These are phyloP conservation scores for Vararia minispora DNA, from an alignment of 768 basidiomycete genomes.

Conservation along the genomic window DNA sequence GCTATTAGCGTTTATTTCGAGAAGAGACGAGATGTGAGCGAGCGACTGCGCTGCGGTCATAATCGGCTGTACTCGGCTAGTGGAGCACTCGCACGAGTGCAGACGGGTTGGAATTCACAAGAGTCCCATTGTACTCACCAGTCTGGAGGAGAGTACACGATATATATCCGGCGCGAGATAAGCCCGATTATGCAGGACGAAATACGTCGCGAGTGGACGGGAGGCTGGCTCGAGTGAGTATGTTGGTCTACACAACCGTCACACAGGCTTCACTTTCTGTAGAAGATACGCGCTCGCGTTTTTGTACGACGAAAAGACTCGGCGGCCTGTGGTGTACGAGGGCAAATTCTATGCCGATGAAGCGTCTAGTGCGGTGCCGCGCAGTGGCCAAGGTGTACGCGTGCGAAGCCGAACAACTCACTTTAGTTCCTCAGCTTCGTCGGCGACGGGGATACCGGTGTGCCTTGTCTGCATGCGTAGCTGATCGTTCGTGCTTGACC, in stretches of 20 bases:
- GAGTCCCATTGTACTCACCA: conserved; percentile 35
- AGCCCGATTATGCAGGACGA: conserved; percentile 81
- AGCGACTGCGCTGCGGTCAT: too few relatives aligned
- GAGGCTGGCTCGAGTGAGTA: too few relatives aligned
- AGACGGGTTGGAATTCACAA: not conserved
- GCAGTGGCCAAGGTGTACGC: not conserved
- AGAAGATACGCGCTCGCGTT: conserved; percentile 73
- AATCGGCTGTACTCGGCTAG: too few relatives aligned
- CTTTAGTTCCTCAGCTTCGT: conserved; percentile 85
- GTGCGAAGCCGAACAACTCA: conserved; percentile 22
- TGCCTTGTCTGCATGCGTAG: conserved; percentile 91
- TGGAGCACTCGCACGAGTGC: conserved; percentile 2
- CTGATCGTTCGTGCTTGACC: conserved; percentile 86
- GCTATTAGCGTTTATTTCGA: not conserved
- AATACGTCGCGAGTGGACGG: conserved; percentile 71
- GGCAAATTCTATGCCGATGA: conserved; percentile 81
- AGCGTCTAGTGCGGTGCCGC: conserved; percentile 42
- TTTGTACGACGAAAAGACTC: conserved; percentile 80
- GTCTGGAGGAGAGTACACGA: conserved; percentile 70
- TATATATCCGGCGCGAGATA: conserved; percentile 85
- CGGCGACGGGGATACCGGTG: conserved; percentile 60
- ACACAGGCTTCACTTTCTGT: conserved; percentile 53
- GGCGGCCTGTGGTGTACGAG: conserved; percentile 75
- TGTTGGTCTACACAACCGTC: conserved; percentile 20
- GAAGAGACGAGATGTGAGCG: not conserved